phyloP scores from a whole-genome alignment of 176 grass and related monocot species.

The bread wheat (Triticum aestivum) region DNA sequence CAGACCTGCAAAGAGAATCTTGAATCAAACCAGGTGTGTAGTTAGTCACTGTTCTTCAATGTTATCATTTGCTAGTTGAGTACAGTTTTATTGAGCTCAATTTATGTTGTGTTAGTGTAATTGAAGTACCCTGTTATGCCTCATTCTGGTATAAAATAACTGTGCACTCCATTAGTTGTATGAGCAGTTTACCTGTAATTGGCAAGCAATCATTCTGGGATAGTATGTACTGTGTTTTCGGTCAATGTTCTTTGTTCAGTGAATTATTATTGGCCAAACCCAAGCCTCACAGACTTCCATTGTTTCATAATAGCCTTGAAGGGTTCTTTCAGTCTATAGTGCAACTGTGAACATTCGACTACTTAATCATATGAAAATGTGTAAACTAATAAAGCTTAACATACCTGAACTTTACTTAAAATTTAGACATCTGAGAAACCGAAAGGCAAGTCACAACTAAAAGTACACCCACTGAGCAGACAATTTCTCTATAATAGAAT shows the following conservation, averaged over 20 bases:
- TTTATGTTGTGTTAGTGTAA: constrained; percentile 2
- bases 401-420: constrained; percentile 1
- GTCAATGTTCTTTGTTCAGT: background rate
- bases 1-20: constrained; percentile 93
- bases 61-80: constrained; percentile 20
- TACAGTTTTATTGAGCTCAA: background rate
- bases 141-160: constrained; percentile 11
- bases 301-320: background rate
- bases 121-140: background rate
- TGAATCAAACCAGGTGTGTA: constrained; percentile 71
- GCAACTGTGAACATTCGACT: background rate
- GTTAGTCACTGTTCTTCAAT: background rate
- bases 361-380: background rate
- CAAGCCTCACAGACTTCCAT: background rate
- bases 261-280: background rate
- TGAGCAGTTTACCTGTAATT: background rate
- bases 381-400: background rate
- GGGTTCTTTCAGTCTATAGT: background rate
- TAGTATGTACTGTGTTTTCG: background rate
- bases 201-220: background rate
- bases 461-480: background rate
- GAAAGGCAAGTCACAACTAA: constrained; percentile 1
- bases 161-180: background rate
- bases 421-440: background rate
- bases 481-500: background rate